Base-by-base conservation (phyloP, 352 stramenopile genomes). In the Phytophthora vignae region DNA sequence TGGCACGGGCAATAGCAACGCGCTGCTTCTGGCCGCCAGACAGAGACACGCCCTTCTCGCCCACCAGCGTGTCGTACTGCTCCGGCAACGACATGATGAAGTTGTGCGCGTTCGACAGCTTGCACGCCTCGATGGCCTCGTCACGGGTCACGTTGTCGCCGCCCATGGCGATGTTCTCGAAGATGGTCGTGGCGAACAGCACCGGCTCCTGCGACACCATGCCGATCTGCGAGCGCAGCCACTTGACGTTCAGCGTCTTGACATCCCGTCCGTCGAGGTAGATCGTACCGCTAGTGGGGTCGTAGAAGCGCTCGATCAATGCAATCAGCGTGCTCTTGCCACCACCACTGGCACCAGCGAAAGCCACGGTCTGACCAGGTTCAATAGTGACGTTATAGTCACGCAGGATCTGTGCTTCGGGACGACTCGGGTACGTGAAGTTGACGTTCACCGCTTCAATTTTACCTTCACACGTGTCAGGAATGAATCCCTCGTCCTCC, bases 31-130 rank as follows among this genome's bases (percentile, higher is more conserved):
- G 74, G 1, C 82, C 82, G 12, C 82, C 82, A n/a, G 74, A 82
- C 9, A 90, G 60, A 19, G 86, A 82, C 15, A 87, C 63, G 15
- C 82, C 82, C 36, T 82, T 78, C 65, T 89, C 81, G 17, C 82
- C 82, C 1, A 90, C 77, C 44, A 85, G 49, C 11, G 96, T 98
- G 17, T 99, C 85, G 77, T 92, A 98, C 38, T 92, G 80, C 36
- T 97, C 69, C 4, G 88, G 85, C 29, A 99, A 73, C n/a, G 73
- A 79, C 61, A 93, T 84, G 68, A 99, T 96, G 63, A 99, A 98
- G 25, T 86, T 70, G 64, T 96, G 75, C 7, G 98, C 83, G 52
- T 98, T 94, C 0, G 95, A 92, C 60, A 87, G 74, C 68, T 93
- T 84, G 3, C 90, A 92, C 1, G 94, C 96, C 19, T 83, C 79